Percentiles rank a stretch among this genome's conserved stretches.
Evolutionary conservation across 2,329 filamentous ascomycete species (phyloP).

Genomic region (Paraconiothyrium brasiliense): DNA sequence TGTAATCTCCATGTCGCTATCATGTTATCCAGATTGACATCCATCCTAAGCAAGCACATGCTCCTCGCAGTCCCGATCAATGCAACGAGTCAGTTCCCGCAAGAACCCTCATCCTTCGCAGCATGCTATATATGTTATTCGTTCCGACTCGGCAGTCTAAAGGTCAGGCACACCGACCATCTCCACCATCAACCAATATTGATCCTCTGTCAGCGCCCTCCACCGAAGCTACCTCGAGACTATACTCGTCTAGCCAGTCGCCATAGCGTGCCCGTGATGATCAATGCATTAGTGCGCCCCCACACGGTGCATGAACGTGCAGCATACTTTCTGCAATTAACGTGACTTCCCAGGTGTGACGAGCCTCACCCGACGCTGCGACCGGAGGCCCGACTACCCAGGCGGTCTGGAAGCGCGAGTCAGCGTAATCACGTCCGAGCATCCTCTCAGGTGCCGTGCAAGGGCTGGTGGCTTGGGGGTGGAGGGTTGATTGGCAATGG

Average conservation of each 20-base stretch:
- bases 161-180: background rate
- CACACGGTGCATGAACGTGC: conserved; percentile 8
- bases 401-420: conserved; percentile 13
- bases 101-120: background rate
- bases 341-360: conserved; percentile 6
- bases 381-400: background rate
- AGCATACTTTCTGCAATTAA: background rate
- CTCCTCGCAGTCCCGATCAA: background rate
- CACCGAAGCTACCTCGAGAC: background rate
- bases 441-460: conserved; percentile 1
- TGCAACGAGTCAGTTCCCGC: background rate
- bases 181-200: conserved; percentile 3
- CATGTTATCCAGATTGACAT: background rate
- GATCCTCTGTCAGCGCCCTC: background rate
- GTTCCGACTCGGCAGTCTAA: background rate
- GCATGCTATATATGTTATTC: background rate
- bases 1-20: no score
- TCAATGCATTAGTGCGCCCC: conserved; percentile 12
- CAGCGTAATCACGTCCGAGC: conserved; percentile 11
- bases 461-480: conserved; percentile 13
- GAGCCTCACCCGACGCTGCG: conserved; percentile 10
- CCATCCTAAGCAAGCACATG: background rate
- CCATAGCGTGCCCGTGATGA: background rate
- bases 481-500: conserved; percentile 18
- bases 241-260: conserved; percentile 2